phyloP scores from a whole-genome alignment of 2,329 filamentous ascomycete genomes.

The Xylaria sp. region DNA sequence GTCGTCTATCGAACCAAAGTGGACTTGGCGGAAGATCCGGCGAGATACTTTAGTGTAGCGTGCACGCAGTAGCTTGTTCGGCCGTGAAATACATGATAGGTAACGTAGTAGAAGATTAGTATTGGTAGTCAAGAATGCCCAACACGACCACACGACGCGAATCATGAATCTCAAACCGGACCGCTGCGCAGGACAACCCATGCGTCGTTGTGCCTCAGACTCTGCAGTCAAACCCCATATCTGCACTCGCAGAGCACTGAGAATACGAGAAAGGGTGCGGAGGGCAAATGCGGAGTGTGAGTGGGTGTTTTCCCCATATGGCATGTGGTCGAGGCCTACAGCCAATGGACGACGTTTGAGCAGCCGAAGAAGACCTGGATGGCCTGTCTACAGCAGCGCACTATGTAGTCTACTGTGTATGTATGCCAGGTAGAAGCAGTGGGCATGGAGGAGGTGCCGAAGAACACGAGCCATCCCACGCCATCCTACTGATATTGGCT shows the following conservation, averaged over 20 bases:
- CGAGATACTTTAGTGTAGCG: constrained; percentile 2
- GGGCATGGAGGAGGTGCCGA: constrained; percentile 18
- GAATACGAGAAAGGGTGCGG: constrained; percentile 38
- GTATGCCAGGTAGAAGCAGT: constrained; percentile 22
- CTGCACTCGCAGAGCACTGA: not conserved
- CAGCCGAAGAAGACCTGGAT: constrained; percentile 23
- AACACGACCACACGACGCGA: not conserved
- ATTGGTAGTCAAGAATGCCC: not conserved
- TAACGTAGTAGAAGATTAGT: not conserved
- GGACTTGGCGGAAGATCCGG: constrained; percentile 21
- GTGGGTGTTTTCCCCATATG: constrained; percentile 41
- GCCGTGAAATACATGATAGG: not conserved
- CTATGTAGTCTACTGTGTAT: constrained; percentile 1
- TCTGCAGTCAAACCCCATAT: constrained; percentile 22
- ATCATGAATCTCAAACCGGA: constrained; percentile 1
- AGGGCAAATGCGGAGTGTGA: constrained; percentile 31
- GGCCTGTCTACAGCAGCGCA: not conserved
- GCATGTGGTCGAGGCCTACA: constrained; percentile 38
- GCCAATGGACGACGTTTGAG: constrained; percentile 38
- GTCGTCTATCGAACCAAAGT: not conserved
- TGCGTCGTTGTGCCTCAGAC: constrained; percentile 19
- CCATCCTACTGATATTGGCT: constrained; percentile 7
- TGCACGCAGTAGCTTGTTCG: constrained; percentile 2
- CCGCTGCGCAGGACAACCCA: constrained; percentile 3
- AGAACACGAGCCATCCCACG: constrained; percentile 29